Evolutionary conservation across 2,329 filamentous ascomycete species (phyloP), one percentile per base, ranked within the genome.

Genomic region (Myriangium duriaei): DNA sequence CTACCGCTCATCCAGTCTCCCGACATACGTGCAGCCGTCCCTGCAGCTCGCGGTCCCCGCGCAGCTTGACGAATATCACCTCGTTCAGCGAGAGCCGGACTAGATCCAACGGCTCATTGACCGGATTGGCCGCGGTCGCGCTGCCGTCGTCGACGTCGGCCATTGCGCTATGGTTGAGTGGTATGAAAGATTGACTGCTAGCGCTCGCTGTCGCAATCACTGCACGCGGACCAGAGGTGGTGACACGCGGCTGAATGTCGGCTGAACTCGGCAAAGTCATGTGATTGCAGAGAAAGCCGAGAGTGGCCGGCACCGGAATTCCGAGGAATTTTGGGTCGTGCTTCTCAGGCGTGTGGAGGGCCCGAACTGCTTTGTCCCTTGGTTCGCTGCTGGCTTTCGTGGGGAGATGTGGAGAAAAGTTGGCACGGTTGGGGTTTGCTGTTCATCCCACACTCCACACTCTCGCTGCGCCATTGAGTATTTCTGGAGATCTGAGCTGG

Each of bases 11-110:
- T 19, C 5, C 19, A n/a, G 24, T 34, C 11, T 12, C 14, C 10
- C 16, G 17, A 19, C 44, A 11, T 42, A 96, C 91, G 63, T 98
- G 91, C 55, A 98, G 72, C 55, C 88, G 79, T 47, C 91, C 91
- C 64, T 94, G 91, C 48, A 98, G 71, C 66, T 98, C 91, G 47
- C 91, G 76, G 61, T 98, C 91, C 51, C 91, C 91, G 55, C 91
- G 76, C 47, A 98, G 72, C 73, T 96, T 96, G 49, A 98, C 88
- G 62, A 95, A 93, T 36, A 98, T 91, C 32, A 91, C 76, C 63
- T 98, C 91, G 60, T 96, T 88, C 33, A 98, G 74, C 49, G 88
- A 84, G 40, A 98, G 75, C 50, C 87, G 84, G 50, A 98, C 91
- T 30, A 98, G 77, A 61, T 96, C 91, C 55, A 98, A 80, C 39